phyloP scores from a whole-genome alignment of 306 rosid genomes.

The Dalbergia cochinchinensis region DNA sequence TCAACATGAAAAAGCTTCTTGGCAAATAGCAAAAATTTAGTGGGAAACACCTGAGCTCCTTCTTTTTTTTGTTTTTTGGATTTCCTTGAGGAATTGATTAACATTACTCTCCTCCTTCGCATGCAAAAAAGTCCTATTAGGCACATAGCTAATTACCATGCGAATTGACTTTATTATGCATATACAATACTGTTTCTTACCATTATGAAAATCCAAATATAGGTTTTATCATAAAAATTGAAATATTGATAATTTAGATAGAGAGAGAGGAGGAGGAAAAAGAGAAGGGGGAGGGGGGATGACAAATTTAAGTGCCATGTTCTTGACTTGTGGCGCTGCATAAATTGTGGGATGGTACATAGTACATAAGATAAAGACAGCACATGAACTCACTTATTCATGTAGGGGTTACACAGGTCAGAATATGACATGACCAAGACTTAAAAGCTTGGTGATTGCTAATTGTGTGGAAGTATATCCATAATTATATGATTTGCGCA shows the following conservation, averaged over 20 bases:
- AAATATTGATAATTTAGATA: neutral
- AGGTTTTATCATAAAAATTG: neutral
- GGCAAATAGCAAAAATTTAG: slow-evolving; percentile 10
- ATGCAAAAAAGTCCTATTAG: neutral
- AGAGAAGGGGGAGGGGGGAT: no score
- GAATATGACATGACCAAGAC: slow-evolving; percentile 36
- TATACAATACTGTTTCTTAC: no score
- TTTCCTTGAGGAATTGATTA: neutral
- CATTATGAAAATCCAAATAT: slow-evolving; percentile 1
- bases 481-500: slow-evolving; percentile 26
- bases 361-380: neutral
- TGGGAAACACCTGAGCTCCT: slow-evolving; percentile 19
- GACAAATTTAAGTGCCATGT: neutral
- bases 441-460: neutral
- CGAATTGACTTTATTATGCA: neutral
- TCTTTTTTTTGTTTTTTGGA: no score
- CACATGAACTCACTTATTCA: slow-evolving; percentile 16
- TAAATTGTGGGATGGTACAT: neutral
- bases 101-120: neutral
- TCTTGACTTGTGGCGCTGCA: neutral
- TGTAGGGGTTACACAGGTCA: neutral
- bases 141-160: neutral
- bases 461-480: slow-evolving; percentile 4
- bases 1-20: slow-evolving; percentile 25
- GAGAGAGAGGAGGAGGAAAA: no score